phyloP scores from a whole-genome alignment of 306 rosid genomes.

The Rubus parviflorus region DNA sequence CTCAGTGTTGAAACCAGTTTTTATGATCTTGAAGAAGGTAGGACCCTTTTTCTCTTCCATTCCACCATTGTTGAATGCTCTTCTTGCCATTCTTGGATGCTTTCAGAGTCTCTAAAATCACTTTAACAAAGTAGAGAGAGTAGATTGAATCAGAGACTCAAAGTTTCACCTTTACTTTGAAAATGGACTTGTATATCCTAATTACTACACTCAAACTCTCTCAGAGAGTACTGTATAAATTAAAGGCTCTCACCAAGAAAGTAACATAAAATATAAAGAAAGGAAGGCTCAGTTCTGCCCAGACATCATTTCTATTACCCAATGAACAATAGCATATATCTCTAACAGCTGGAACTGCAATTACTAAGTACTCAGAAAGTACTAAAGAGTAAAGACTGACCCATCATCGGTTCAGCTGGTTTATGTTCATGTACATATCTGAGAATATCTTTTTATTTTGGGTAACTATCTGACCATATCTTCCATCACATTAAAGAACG shows the following conservation, averaged over 20 bases:
- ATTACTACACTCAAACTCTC: neutral
- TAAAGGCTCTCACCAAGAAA: too few relatives aligned
- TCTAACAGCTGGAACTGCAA: neutral
- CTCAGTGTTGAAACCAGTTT: neutral
- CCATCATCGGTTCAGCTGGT: too few relatives aligned
- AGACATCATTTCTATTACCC: neutral
- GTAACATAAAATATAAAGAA: too few relatives aligned
- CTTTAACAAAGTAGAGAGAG: too few relatives aligned
- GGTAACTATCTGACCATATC: neutral
- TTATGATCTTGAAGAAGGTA: neutral
- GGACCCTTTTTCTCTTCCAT: neutral
- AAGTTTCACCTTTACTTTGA: neutral
- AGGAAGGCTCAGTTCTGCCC: too few relatives aligned
- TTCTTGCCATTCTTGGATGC: neutral
- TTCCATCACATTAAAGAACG: neutral
- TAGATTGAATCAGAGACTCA: neutral
- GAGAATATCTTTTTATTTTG: neutral
- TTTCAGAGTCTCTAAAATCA: neutral
- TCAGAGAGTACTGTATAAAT: too few relatives aligned
- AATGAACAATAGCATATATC: neutral
- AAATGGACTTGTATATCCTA: neutral
- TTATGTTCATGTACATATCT: too few relatives aligned
- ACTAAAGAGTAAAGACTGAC: too few relatives aligned
- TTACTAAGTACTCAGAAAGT: too few relatives aligned
- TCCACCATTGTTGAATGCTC: neutral